Base-by-base conservation (phyloP, 176 grass and related monocot species). In the Triticum turgidum region DNA sequence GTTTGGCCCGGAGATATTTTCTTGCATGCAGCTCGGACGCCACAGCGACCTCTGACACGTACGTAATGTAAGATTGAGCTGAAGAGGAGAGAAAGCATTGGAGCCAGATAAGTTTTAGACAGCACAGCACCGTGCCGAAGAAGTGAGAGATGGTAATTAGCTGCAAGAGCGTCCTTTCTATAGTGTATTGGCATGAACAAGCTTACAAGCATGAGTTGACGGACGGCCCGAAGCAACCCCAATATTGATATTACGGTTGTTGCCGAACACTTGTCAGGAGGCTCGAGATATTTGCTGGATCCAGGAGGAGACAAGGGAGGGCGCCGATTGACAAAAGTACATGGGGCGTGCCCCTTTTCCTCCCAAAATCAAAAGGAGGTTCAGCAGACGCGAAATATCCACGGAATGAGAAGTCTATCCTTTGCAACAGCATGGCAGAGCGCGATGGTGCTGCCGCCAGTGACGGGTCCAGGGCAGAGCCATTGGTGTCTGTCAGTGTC, bases 21-120 rank as follows among this genome's bases (percentile, higher is more conserved):
- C 64, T 3, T 30, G 37, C 41, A 11, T 22, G 29, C 80, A 17
- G 25, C 12, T 15, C 18, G 3, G 68, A 80, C 41, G 32, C 13
- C 74, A 90, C 65, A 58, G 49, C 10, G 89, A 79, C 73, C 27
- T 52, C 52, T 27, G 39, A 14, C 21, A 59, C 38, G 7, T 35
- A 71, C 20, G 20, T 41, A 41, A 21, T 38, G 7, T 25, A 10
- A 15, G 74, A 21, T 34, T 54, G 25, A 56, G 32, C 56, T 1
- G 67, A 78, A 12, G 76, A 38, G 4, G 30, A 81, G 42, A 65
- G 69, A 3, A 29, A 81, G 41, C 20, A 21, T 20, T 3, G 18
- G 18, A 30, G 65, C 5, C 21, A 14, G 5, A 15, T 11, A 13
- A 42, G 39, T 1, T 62, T 0, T 4, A 2, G 58, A 58, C 10